These are phyloP conservation scores for Stagonosporopsis tanaceti DNA, from an alignment of 2,329 filamentous ascomycete genomes.

Conservation along the genomic window DNA sequence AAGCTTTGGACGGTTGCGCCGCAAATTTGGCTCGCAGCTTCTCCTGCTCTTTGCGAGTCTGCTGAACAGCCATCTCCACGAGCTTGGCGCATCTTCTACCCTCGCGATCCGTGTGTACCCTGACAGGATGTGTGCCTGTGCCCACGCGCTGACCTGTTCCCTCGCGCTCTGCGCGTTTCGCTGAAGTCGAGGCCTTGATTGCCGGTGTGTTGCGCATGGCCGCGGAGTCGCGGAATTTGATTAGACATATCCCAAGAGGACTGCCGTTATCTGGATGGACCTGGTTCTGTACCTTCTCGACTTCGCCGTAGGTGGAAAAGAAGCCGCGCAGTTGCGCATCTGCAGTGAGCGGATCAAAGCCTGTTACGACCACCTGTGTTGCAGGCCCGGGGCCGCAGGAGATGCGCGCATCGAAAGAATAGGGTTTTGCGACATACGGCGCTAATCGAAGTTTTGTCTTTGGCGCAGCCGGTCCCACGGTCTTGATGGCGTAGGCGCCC, in stretches of 20 bases:
- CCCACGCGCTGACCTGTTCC: constrained; percentile 84
- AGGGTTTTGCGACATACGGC: constrained; percentile 82
- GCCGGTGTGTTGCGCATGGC: constrained; percentile 59
- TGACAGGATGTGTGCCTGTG: constrained; percentile 67
- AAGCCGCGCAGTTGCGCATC: constrained; percentile 78
- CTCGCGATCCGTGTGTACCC: constrained; percentile 88
- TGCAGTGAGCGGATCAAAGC: constrained; percentile 89
- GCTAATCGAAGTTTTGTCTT: constrained; percentile 76
- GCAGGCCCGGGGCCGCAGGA: constrained; percentile 90
- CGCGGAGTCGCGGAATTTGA: constrained; percentile 81
- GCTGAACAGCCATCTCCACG: constrained; percentile 76
- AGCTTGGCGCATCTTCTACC: constrained; percentile 81
- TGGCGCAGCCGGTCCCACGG: constrained; percentile 65
- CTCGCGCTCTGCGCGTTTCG: constrained; percentile 78
- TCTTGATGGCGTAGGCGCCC: constrained; percentile 57
- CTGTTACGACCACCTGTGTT: constrained; percentile 89
- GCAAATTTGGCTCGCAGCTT: constrained; percentile 50
- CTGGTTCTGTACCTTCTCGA: constrained; percentile 90
- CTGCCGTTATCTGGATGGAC: constrained; percentile 94
- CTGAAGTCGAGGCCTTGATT: constrained; percentile 78
- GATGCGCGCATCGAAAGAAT: constrained; percentile 80
- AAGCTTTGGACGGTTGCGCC: constrained; percentile 32
- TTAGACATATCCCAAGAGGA: constrained; percentile 90
- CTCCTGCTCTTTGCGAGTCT: constrained; percentile 69
- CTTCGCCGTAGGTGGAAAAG: constrained; percentile 84